Evolutionary conservation across 106 monocot species (phyloP).

Genomic region (Xerophyta viscosa): DNA sequence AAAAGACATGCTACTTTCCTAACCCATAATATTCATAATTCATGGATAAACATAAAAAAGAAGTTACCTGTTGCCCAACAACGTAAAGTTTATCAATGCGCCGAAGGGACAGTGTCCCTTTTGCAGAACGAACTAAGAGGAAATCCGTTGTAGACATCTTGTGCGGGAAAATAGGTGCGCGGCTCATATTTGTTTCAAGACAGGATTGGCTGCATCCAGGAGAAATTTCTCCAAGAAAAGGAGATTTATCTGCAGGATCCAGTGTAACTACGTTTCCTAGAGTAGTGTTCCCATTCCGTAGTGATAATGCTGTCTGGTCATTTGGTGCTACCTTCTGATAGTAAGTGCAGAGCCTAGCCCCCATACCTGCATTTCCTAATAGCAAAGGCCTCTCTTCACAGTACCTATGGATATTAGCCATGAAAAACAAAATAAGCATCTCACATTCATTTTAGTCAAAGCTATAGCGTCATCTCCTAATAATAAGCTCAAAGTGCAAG

Average conservation of each 20-base stretch:
- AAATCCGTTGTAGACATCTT: slow-evolving; percentile 76
- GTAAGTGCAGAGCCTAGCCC: slow-evolving; percentile 90
- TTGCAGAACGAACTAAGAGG: slow-evolving; percentile 88
- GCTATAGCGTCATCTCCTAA: too few species aligned
- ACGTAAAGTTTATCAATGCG: slow-evolving; percentile 74
- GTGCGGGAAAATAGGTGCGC: slow-evolving; percentile 83
- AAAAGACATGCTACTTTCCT: too few species aligned
- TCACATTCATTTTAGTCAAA: too few species aligned
- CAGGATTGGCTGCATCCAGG: slow-evolving; percentile 76
- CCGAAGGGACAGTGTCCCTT: slow-evolving; percentile 79
- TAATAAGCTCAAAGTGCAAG: too few species aligned
- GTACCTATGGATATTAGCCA: slow-evolving; percentile 47
- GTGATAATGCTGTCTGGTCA: slow-evolving; percentile 60
- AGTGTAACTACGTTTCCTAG: slow-evolving; percentile 65
- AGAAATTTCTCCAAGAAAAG: slow-evolving; percentile 89
- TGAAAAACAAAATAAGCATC: too few species aligned
- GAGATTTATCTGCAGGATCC: slow-evolving; percentile 85
- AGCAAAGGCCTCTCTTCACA: slow-evolving; percentile 94
- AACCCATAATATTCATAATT: too few species aligned
- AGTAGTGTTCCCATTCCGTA: slow-evolving; percentile 54
- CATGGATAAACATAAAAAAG: background rate
- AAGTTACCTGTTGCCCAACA: slow-evolving; percentile 81
- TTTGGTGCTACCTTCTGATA: slow-evolving; percentile 64
- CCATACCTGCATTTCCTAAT: slow-evolving; percentile 89
- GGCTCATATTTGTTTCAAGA: slow-evolving; percentile 91